Base-by-base conservation (phyloP, 768 basidiomycete genomes). In the Omphalotus guepiniiformis region DNA sequence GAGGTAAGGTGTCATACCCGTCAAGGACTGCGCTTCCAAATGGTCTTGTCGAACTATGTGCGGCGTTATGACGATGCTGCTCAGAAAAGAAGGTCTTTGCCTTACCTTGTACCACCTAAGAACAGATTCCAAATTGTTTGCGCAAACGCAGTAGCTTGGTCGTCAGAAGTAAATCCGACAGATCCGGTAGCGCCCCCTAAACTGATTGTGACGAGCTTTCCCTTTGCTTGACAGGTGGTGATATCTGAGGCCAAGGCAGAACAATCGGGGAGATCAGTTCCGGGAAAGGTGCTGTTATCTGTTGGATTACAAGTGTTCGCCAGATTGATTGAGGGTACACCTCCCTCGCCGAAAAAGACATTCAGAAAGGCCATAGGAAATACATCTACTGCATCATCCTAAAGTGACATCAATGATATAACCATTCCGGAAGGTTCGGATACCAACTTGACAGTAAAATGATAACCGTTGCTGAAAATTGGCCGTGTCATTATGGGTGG, bases 21-120 rank as follows among this genome's bases (percentile, higher is more conserved):
- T 88, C 86, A 21, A 89, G 69, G 41, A 87, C 73, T 2, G 85
- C 87, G 50, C 54, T 63, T 21, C 87, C 87, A 55, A 89, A 89
- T 0, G 86, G 87, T 49, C 86, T 74, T 13, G 78, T 84, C 22
- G 71, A 67, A 12, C 72, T 74, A 34, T 54, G 64, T 13, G 71
- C 72, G 16, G n/a, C n/a, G n/a, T 63, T 63, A 64, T 38, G n/a
- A 50, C 43, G 38, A 26, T 42, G 40, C n/a, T 8, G n/a, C 13
- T 3, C 18, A 25, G 12, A 36, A 18, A 9, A 4, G 11, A 34
- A 29, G 9, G 4, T 4, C 13, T 6, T 22, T 11, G 6, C 6
- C 44, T 19, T 53, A 53, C 45, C 68, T 71, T 4, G 58, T 63
- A 12, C 78, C 78, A 6, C 85, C 86, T 23, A 88, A 66, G 62